These are phyloP conservation scores for Ajuga chamaepitys DNA, from an alignment of 257 asterid species.

Conservation along the genomic window DNA sequence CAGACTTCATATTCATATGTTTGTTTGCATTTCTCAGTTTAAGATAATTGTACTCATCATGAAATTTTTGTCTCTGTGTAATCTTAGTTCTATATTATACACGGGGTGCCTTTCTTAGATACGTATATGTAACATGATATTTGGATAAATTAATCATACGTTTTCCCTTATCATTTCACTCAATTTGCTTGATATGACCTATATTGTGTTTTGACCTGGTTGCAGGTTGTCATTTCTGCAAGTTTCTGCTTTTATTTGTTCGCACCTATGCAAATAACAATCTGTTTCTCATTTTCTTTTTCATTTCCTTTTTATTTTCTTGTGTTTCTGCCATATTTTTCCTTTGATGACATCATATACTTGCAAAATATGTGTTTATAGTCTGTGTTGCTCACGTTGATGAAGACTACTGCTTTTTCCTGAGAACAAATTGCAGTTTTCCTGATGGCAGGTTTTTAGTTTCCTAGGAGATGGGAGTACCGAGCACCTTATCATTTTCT, in stretches of 20 bases:
- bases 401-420: neutral
- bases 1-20: neutral
- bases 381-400: neutral
- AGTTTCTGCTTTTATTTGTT: neutral
- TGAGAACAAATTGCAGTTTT: neutral
- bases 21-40: neutral
- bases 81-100: neutral
- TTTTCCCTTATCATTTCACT: neutral
- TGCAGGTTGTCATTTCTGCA: neutral
- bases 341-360: neutral
- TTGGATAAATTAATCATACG: neutral
- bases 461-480: no score
- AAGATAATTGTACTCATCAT: neutral
- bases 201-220: neutral
- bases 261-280: neutral
- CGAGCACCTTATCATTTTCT: neutral
- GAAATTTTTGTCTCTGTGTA: neutral
- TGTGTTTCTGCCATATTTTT: neutral
- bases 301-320: neutral
- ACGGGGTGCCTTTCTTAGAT: neutral
- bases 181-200: neutral
- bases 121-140: neutral
- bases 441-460: no score
- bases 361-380: neutral
- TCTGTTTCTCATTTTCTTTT: no score